Conservation (phyloP, 805 yeast genomes). For the Starmera amethionina region DNA sequence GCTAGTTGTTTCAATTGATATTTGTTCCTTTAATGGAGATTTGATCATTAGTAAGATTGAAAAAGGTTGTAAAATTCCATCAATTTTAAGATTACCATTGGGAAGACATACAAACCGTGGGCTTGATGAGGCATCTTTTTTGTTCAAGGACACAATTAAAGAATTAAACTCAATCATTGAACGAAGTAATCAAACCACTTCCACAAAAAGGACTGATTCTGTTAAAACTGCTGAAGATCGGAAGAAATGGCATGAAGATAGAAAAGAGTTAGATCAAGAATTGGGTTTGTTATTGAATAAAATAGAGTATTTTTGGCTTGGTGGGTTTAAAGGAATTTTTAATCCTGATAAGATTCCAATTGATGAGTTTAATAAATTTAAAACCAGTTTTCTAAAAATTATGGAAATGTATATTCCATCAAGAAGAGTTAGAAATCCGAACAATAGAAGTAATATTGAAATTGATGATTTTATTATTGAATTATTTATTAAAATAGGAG, state of each 20-base stretch:
- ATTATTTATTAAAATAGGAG: slow-evolving; percentile 40
- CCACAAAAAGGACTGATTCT: slow-evolving; percentile 36
- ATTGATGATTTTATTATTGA: slow-evolving; percentile 39
- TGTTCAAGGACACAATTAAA: slow-evolving; percentile 34
- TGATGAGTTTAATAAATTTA: slow-evolving; percentile 23
- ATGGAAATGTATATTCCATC: slow-evolving; percentile 41
- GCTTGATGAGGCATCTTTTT: slow-evolving; percentile 29
- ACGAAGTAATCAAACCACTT: slow-evolving; percentile 54
- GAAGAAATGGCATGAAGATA: slow-evolving; percentile 66
- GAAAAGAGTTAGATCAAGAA: slow-evolving; percentile 52
- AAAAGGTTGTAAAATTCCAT: slow-evolving; percentile 25
- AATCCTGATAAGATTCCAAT: slow-evolving; percentile 21
- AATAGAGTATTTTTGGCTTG: slow-evolving; percentile 64
- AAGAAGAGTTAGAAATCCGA: slow-evolving; percentile 29
- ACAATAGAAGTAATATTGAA: slow-evolving; percentile 17
- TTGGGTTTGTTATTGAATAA: slow-evolving; percentile 42
- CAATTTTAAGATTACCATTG: slow-evolving; percentile 50
- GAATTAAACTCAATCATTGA: slow-evolving; percentile 44
- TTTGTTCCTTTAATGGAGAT: slow-evolving; percentile 48
- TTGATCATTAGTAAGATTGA: slow-evolving; percentile 41
- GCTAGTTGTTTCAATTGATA: slow-evolving; percentile 52
- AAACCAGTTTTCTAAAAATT: slow-evolving; percentile 25
- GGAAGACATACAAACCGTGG: slow-evolving; percentile 37
- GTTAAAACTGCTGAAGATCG: slow-evolving; percentile 52
- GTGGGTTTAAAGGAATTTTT: slow-evolving; percentile 66